A percentile compares a stretch with the other conserved stretches of the same genome.
phyloP scores from a whole-genome alignment of 1,284 basidiomycete species.

The Ganoderma lingzhi region DNA sequence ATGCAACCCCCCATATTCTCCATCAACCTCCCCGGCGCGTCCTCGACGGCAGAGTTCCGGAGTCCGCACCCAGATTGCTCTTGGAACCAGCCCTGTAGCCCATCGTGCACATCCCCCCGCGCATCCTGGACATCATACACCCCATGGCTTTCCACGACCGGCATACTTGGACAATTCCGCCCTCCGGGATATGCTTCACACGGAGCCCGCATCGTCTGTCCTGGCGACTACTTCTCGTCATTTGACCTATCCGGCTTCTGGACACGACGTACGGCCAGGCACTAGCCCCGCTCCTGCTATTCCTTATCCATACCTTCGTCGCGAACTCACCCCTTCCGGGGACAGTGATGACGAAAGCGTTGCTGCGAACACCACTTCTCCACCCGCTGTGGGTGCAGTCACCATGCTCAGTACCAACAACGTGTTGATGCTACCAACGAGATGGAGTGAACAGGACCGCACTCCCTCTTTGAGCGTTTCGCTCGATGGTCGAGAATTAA shows the following conservation, averaged over 20 bases:
- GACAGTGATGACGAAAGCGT: conserved; percentile 75
- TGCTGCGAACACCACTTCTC: conserved; percentile 47
- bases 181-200: conserved; percentile 71
- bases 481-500: conserved; percentile 74
- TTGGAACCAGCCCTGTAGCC: conserved; percentile 16
- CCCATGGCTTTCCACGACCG: conserved; percentile 65
- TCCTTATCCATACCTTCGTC: conserved; percentile 42
- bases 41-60: conserved; percentile 47
- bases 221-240: conserved; percentile 39
- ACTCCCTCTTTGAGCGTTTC: conserved; percentile 67
- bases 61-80: conserved; percentile 26
- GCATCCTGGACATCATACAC: conserved; percentile 23
- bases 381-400: conserved; percentile 39
- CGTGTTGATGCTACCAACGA: conserved; percentile 71
- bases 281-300: conserved; percentile 33
- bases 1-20: conserved; percentile 39
- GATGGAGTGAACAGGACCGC: conserved; percentile 78
- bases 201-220: conserved; percentile 57
- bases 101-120: conserved; percentile 19
- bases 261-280: conserved; percentile 20
- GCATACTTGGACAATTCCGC: conserved; percentile 79
- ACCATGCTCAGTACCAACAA: conserved; percentile 46
- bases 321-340: conserved; percentile 41
- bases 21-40: conserved; percentile 49
- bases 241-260: conserved; percentile 11